These are phyloP conservation scores for Cladosporium sp. DNA, from an alignment of 2,329 filamentous ascomycete genomes.

Conservation along the genomic window DNA sequence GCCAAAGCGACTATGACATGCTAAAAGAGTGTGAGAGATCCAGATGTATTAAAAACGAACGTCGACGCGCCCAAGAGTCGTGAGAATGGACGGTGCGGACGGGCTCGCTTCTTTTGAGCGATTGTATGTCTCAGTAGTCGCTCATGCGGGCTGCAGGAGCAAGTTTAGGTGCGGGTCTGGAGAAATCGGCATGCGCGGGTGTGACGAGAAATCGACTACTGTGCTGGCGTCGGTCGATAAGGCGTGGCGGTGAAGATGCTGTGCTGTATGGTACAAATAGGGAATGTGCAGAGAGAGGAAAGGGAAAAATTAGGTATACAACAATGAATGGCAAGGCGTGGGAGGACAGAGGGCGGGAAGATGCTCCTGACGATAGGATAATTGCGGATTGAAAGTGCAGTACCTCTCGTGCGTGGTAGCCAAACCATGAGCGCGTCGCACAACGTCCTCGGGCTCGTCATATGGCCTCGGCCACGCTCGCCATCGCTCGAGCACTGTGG, in stretches of 20 bases:
- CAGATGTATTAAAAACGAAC: conserved; percentile 2
- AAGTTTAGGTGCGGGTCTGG: conserved; percentile 1
- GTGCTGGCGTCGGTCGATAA: background rate
- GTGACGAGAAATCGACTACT: conserved; percentile 7
- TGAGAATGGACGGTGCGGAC: background rate
- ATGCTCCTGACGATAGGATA: no score
- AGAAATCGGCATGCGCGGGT: conserved; percentile 6
- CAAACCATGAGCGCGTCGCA: conserved; percentile 6
- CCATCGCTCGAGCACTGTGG: background rate
- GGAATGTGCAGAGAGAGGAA: no score
- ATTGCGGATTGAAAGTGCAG: conserved; percentile 1
- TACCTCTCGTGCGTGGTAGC: conserved; percentile 5
- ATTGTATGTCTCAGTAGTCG: conserved; percentile 21
- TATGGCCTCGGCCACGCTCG: conserved; percentile 10
- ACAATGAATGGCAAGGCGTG: no score
- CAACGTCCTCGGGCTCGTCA: conserved; percentile 3
- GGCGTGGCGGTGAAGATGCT: background rate
- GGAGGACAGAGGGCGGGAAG: no score
- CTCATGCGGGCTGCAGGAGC: conserved; percentile 22
- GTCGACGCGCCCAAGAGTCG: conserved; percentile 5
- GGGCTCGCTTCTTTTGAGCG: conserved; percentile 9
- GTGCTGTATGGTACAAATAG: no score
- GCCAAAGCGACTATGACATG: conserved; percentile 17
- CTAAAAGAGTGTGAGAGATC: conserved; percentile 18
- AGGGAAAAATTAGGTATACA: background rate